Evolutionary conservation across 2,329 filamentous ascomycete species (phyloP), one percentile per base, ranked within the genome.

Genomic region (Orbilia ellipsospora): DNA sequence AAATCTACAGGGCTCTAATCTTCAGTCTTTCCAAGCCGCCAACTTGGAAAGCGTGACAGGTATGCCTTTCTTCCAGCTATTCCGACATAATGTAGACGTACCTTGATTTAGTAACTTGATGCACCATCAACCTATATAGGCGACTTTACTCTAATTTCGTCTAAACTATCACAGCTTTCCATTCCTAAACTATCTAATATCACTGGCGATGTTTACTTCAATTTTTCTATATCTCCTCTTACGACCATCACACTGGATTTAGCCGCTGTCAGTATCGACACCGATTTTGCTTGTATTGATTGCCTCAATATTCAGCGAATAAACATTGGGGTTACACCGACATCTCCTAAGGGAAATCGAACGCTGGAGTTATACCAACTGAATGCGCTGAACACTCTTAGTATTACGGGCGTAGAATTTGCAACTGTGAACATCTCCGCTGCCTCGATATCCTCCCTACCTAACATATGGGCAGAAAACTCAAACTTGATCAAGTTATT

Each of bases 131-230:
- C 20, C 18, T 36, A 36, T 31, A 15, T 51, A 72, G 67, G 67
- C 52, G 67, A 72, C 15, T 72, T 72, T 13, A 72, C 67, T 8
- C 63, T 72, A 3, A 16, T 40, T 16, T 72, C 59, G 2, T 59
- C 59, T 8, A 45, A 45, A 12, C 15, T 72, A 6, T 63, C 57
- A 1, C 13, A 48, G 2, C 28, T 72, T 4, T 13, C 16, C 12
- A 31, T 59, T 28, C 26, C 51, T 4, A 45, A 52, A 10, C 31
- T 59, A 72, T 72, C 28, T 8, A 64, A 48, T 36, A 44, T 72
- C 5, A 56, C 40, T 7, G 67, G 57, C 12, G 67, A 72, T n/a
- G 42, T 72, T n/a, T 59, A 51, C 16, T 52, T 72, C 20, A 16
- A 59, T 2, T 28, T 64, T 12, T 59, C 51, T 0, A 44, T 36